Base-by-base conservation (phyloP, 129 eudicot species). In the Saposhnikovia divaricata region DNA sequence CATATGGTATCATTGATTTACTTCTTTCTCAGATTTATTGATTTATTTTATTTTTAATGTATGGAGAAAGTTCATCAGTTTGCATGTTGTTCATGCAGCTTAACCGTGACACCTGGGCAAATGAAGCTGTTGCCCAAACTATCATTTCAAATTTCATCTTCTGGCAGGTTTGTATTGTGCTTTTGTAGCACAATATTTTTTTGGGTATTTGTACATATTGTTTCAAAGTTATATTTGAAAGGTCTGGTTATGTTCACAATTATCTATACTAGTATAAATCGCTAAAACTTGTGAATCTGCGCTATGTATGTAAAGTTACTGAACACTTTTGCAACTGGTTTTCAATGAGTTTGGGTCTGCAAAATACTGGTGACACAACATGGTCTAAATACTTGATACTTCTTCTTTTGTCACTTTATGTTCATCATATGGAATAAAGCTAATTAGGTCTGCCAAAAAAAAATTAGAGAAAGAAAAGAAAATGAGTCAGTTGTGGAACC, bases 71-170 rank as follows among this genome's bases (percentile, higher is more conserved):
- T 72, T 31, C 38, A 48, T 45, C 23, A 80, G 12, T 77, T 11
- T 80, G 19, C n/a, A 40, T 84, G 72, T 74, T 79, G 47, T 46
- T 46, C 28, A 43, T 86, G 86, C 82, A 96, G 99, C 98, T 96
- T 81, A 96, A 96, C 87, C 90, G 99, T 68, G 99, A 92, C 87
- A 92, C 97, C 34, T 96, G 99, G 99, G 98, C 96, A 55, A 92
- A 96, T 96, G 99, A 96, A 84, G 97, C 99, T 87, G 99, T 92
- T 85, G 82, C 96, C 81, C 99, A 96, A 82, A 96, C 98, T 75
- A 90, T 96, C 84, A 84, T 78, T 42, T 87, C 90, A 47, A 92
- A 96, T 85, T 96, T 96, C 82, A 83, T 96, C 87, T 96, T 96
- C 85, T 96, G 99, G 99, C 99, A 96, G 98, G 99, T 96, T 51